Conservation (phyloP, 495 filamentous ascomycete species). For the Collariella sp. region DNA sequence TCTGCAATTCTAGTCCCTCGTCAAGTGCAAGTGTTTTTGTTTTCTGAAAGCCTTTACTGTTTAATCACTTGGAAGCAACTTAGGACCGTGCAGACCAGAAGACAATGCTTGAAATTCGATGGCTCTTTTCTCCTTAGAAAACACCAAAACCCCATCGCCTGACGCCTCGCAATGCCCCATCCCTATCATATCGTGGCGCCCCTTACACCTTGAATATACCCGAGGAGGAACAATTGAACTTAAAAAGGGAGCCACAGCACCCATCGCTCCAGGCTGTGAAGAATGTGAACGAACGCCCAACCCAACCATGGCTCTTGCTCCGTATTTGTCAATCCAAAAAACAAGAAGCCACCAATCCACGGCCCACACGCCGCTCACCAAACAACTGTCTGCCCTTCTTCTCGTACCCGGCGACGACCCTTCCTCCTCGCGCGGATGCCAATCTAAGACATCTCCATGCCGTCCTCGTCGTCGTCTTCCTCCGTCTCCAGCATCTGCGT, state of each 20-base stretch:
- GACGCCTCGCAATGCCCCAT: too few relatives aligned
- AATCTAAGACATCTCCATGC: slow-evolving; percentile 40
- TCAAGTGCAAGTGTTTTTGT: too few relatives aligned
- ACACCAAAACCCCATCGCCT: too few relatives aligned
- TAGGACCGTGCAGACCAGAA: too few relatives aligned
- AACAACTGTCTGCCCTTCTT: background rate
- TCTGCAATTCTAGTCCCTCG: background rate
- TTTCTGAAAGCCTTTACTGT: too few relatives aligned
- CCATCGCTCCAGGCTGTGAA: background rate
- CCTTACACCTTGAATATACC: too few relatives aligned
- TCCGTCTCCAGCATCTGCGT: slow-evolving; percentile 54
- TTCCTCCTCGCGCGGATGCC: slow-evolving; percentile 4
- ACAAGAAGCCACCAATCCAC: too few relatives aligned
- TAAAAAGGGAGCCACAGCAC: background rate
- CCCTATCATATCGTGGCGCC: too few relatives aligned
- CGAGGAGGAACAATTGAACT: background rate
- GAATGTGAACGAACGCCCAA: background rate
- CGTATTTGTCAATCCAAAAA: background rate
- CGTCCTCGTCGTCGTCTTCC: slow-evolving; percentile 59
- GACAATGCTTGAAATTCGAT: too few relatives aligned
- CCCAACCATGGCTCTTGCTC: background rate
- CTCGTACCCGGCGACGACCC: background rate
- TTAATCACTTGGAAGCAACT: too few relatives aligned
- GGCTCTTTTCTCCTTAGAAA: too few relatives aligned
- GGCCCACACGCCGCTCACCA: background rate